These are phyloP conservation scores for Umbilicaria muhlenbergii DNA, from an alignment of 495 filamentous ascomycete species.

Conservation along the genomic window DNA sequence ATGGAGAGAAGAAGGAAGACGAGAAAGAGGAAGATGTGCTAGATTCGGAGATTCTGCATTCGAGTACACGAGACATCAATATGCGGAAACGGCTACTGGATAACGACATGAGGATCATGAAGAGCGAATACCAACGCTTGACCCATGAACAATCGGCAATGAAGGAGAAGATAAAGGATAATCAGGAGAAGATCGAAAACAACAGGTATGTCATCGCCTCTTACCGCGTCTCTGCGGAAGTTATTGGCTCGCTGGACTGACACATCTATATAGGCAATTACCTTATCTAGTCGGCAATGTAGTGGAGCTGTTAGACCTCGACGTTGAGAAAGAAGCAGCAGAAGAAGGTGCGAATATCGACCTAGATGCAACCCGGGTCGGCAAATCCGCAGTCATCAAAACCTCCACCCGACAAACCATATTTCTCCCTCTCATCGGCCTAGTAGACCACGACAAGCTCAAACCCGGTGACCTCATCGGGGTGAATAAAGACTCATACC, in stretches of 20 bases:
- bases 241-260: neutral
- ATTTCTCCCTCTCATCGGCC: conserved; percentile 92
- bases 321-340: conserved; percentile 86
- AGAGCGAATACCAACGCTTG: conserved; percentile 87
- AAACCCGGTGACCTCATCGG: conserved; percentile 94
- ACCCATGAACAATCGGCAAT: conserved; percentile 88
- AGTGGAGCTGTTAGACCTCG: conserved; percentile 89
- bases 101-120: conserved; percentile 97
- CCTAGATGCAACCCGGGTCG: conserved; percentile 87
- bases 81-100: conserved; percentile 76
- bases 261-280: conserved; percentile 53
- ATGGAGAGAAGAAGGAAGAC: conserved; percentile 47
- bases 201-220: conserved; percentile 53
- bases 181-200: conserved; percentile 96
- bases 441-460: conserved; percentile 85
- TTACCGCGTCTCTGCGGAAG: neutral
- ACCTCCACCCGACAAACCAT: conserved; percentile 99
- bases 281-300: conserved; percentile 98
- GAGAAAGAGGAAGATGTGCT: conserved; percentile 62
- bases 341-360: conserved; percentile 99
- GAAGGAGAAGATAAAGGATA: conserved; percentile 98
- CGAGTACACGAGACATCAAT: conserved; percentile 84
- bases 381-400: conserved; percentile 98
- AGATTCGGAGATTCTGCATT: conserved; percentile 78
- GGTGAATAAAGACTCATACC: conserved; percentile 98